Evolutionary conservation across 1,139 yeast species (phyloP).

Genomic region (Geotrichum fermentans): DNA sequence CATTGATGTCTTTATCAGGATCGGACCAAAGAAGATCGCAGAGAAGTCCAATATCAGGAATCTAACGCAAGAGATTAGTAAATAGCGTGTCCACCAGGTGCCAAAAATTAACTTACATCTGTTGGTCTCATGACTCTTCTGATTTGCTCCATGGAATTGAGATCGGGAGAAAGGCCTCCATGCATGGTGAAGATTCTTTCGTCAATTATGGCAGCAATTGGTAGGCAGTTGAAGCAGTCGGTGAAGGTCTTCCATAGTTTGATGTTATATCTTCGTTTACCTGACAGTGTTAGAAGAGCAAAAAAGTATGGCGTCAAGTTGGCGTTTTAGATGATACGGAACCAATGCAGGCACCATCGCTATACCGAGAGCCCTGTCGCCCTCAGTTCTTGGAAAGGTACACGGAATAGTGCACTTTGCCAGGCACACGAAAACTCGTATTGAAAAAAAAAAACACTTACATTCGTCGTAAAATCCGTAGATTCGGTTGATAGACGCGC

Average conservation of each 20-base stretch:
- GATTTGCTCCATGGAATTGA: conserved; percentile 95
- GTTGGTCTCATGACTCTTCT: conserved; percentile 98
- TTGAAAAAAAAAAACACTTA: conserved; percentile 31
- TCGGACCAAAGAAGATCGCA: conserved; percentile 98
- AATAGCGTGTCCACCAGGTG: neutral
- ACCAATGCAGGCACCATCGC: too few species aligned
- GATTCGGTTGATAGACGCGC: conserved; percentile 94
- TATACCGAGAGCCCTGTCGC: too few species aligned
- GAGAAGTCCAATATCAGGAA: conserved; percentile 91
- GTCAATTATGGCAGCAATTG: conserved; percentile 95
- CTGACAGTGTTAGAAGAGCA: too few species aligned
- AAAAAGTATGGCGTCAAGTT: too few species aligned
- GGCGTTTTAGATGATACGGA: too few species aligned
- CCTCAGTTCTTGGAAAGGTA: too few species aligned
- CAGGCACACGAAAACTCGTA: neutral
- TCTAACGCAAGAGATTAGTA: conserved; percentile 30
- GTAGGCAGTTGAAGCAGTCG: conserved; percentile 95
- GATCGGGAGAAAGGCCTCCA: conserved; percentile 95
- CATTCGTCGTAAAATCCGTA: conserved; percentile 97
- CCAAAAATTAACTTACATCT: conserved; percentile 41
- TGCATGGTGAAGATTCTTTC: conserved; percentile 98
- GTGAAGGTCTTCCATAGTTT: conserved; percentile 97
- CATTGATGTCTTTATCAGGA: conserved; percentile 95
- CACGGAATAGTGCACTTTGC: too few species aligned
- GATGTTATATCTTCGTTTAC: conserved; percentile 87